A percentile compares a stretch with the other conserved stretches of the same genome.
Evolutionary conservation across 1,284 basidiomycete species (phyloP).

Genomic region (Mycena sp.): DNA sequence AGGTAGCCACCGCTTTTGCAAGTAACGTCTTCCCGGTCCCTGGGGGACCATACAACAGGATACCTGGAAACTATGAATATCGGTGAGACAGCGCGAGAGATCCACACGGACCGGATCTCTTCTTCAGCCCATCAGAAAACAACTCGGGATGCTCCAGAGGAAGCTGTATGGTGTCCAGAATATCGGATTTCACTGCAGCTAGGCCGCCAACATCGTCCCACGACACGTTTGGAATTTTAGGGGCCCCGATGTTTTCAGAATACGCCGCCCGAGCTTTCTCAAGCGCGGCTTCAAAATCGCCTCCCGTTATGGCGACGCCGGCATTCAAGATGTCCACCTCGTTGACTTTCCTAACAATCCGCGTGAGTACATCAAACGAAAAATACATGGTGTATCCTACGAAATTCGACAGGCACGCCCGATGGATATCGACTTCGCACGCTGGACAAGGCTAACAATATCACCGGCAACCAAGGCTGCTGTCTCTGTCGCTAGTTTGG

Average conservation of each 20-base stretch:
- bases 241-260: constrained; percentile 94
- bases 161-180: constrained; percentile 96
- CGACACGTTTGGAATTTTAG: constrained; percentile 94
- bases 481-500: constrained; percentile 84
- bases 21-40: constrained; percentile 97
- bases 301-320: constrained; percentile 67
- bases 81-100: background rate
- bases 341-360: constrained; percentile 26
- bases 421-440: constrained; percentile 70
- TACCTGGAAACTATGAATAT: constrained; percentile 60
- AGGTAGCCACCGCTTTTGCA: constrained; percentile 94
- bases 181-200: constrained; percentile 89
- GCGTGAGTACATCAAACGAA: background rate
- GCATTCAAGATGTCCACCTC: constrained; percentile 50
- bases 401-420: constrained; percentile 55
- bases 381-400: constrained; percentile 39
- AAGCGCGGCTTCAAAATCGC: constrained; percentile 82
- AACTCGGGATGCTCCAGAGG: constrained; percentile 95
- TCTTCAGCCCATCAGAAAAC: constrained; percentile 94
- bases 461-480: constrained; percentile 93
- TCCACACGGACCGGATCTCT: constrained; percentile 83
- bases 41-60: constrained; percentile 92
- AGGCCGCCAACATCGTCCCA: constrained; percentile 99
- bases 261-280: constrained; percentile 83
- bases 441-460: constrained; percentile 75